phyloP scores from a whole-genome alignment of 148 eudicot genomes.

The Dysphania ambrosioides region DNA sequence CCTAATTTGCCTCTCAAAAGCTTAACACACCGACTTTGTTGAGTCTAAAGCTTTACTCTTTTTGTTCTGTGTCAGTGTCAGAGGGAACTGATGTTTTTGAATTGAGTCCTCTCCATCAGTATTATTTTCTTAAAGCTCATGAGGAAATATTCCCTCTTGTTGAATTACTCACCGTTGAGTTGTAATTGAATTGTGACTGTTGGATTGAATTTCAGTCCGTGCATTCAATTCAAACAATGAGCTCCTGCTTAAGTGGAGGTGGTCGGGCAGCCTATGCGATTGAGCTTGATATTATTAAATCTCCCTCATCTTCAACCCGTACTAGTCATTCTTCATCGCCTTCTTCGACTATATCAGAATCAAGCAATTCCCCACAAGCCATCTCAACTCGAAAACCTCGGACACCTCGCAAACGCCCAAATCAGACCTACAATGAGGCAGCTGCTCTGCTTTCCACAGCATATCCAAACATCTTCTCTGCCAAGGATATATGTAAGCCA shows the following conservation, averaged over 20 bases:
- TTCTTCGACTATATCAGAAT: slow-evolving; percentile 82
- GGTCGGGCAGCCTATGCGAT: slow-evolving; percentile 54
- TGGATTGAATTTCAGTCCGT: slow-evolving; percentile 10
- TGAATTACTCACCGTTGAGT: background rate
- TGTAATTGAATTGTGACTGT: slow-evolving; percentile 5
- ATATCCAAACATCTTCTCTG: slow-evolving; percentile 74
- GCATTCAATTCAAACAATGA: slow-evolving; percentile 36
- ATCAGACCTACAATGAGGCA: slow-evolving; percentile 90
- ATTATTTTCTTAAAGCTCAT: slow-evolving; percentile 5
- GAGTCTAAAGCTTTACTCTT: slow-evolving; percentile 5
- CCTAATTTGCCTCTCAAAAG: slow-evolving; percentile 2
- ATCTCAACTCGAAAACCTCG: slow-evolving; percentile 81
- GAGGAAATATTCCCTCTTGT: slow-evolving; percentile 5
- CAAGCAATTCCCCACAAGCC: slow-evolving; percentile 66
- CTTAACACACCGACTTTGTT: slow-evolving; percentile 6
- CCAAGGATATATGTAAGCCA: slow-evolving; percentile 55
- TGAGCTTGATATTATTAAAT: slow-evolving; percentile 67
- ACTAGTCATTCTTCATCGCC: slow-evolving; percentile 79
- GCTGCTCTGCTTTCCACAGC: slow-evolving; percentile 89
- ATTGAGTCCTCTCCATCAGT: slow-evolving; percentile 5
- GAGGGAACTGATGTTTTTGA: background rate
- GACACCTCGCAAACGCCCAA: slow-evolving; percentile 89
- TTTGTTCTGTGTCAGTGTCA: background rate
- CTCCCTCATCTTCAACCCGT: slow-evolving; percentile 53
- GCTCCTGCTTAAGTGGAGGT: slow-evolving; percentile 73